Evolutionary conservation across 1,284 basidiomycete species (phyloP), one percentile per base, ranked within the genome.

Genomic region (Bondarzewia mesenterica): DNA sequence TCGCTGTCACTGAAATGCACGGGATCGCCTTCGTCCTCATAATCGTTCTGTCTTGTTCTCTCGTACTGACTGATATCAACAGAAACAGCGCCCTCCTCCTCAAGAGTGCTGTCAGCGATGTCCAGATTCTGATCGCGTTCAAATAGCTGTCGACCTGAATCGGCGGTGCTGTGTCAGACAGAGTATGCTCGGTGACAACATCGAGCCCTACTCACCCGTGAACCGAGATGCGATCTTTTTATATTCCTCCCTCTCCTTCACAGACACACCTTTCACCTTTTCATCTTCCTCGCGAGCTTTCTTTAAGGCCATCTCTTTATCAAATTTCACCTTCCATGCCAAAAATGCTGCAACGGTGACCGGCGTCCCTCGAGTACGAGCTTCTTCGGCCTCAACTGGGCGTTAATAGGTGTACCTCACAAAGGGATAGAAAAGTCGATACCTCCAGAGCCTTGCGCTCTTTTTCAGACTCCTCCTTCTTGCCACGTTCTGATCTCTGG

Each of bases 231-330:
- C 72, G 18, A 78, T 65, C 59, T 75, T 82, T 65, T 81, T 90
- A 63, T 74, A 81, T 61, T 98, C 95, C 65, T 98, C 94, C 49
- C 88, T 75, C 67, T 98, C 95, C 63, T 89, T 95, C 3, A 83
- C 69, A 14, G 83, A 79, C 61, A 94, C 60, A 7, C 72, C 78
- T 60, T 82, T 89, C 47, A 94, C 64, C 60, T 76, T 81, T 53
- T 95, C 93, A 25, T 92, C 92, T 51, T 96, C 92, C 51, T 86
- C 85, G 53, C 73, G 74, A 12, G 71, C 70, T 58, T 78, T 82
- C 63, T 73, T 82, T 27, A 62, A 60, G 7, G 75, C 71, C 57
- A 81, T 65, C 63, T 90, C 87, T 56, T 71, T 74, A 56, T 88
- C 82, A 59, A 95, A 97, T 54, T 73, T 78, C 21, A 67, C 66